Percentiles rank a stretch among this genome's conserved stretches.
Conservation (phyloP, 2,329 filamentous ascomycete genomes). For the Monosporascus cannonballus region DNA sequence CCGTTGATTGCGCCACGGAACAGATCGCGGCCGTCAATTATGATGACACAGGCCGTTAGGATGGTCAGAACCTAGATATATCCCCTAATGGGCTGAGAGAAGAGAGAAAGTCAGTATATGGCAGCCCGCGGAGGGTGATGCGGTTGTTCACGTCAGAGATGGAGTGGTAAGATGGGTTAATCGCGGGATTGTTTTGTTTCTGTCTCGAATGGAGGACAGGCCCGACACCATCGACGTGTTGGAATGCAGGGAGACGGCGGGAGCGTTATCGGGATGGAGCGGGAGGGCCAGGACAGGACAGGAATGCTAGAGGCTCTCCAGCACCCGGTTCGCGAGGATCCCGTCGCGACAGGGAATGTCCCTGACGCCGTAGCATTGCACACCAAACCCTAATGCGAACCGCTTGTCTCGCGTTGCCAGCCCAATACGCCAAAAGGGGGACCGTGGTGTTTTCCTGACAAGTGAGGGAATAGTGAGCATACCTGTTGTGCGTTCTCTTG, state of each 20-base stretch:
- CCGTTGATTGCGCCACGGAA: not conserved
- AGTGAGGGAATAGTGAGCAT: too few species aligned
- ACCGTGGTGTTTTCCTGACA: not conserved
- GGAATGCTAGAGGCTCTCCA: slow-evolving; percentile 23
- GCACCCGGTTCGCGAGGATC: not conserved
- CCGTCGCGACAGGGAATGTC: slow-evolving; percentile 10
- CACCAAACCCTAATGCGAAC: slow-evolving; percentile 7
- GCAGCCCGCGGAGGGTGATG: too few species aligned
- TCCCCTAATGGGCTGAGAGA: not conserved
- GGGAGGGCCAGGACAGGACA: slow-evolving; percentile 13
- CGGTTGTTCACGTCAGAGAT: too few species aligned
- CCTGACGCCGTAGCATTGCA: slow-evolving; percentile 14
- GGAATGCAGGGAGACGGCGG: not conserved
- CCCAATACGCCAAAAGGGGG: slow-evolving; percentile 7
- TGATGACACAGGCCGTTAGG: not conserved
- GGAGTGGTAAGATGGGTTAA: too few species aligned
- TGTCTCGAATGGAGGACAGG: not conserved
- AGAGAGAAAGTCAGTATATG: not conserved
- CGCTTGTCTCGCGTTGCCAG: not conserved
- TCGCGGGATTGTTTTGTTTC: not conserved
- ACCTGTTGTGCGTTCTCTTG: too few species aligned
- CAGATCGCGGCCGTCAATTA: not conserved
- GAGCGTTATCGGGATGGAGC: not conserved
- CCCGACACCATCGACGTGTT: not conserved
- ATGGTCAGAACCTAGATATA: not conserved